These are phyloP conservation scores for Ascochyta fabae DNA, from an alignment of 2,329 filamentous ascomycete genomes.

Conservation along the genomic window DNA sequence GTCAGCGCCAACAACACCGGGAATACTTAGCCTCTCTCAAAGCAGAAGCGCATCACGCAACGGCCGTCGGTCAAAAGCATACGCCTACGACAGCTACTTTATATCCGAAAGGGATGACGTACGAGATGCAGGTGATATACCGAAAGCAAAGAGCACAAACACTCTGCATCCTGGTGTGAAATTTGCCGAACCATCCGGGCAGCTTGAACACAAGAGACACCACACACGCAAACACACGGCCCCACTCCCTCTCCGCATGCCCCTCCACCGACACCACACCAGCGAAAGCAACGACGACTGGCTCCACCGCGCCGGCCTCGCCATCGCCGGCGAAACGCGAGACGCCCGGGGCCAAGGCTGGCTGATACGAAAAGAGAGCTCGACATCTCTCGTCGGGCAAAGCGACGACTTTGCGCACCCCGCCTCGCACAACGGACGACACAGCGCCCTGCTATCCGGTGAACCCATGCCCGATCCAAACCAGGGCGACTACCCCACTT, in stretches of 20 bases:
- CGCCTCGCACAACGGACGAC: conserved; percentile 19
- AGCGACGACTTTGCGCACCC: conserved; percentile 43
- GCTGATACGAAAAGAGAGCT: conserved; percentile 63
- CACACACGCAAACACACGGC: conserved; percentile 43
- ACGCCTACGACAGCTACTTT: conserved; percentile 46
- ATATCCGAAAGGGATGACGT: conserved; percentile 28
- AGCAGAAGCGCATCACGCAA: conserved; percentile 46
- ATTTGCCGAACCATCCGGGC: conserved; percentile 17
- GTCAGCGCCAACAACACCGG: conserved; percentile 57
- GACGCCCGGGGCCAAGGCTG: conserved; percentile 69
- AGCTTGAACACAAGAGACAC: conserved; percentile 22
- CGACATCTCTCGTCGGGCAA: conserved; percentile 59
- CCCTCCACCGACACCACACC: conserved; percentile 39
- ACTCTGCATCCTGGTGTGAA: conserved; percentile 45
- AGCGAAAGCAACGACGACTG: conserved; percentile 57
- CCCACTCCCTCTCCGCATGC: conserved; percentile 34
- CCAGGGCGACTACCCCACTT: conserved; percentile 34
- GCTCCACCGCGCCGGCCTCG: conserved; percentile 65
- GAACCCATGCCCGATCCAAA: conserved; percentile 38
- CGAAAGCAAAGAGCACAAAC: conserved; percentile 56
- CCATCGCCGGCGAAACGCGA: conserved; percentile 62
- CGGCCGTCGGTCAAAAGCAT: conserved; percentile 42
- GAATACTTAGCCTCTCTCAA: conserved; percentile 54
- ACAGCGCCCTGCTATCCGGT: conserved; percentile 41
- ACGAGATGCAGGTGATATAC: conserved; percentile 45